A percentile compares a stretch with the other conserved stretches of the same genome.
Evolutionary conservation across 345 rosid genomes (phyloP).

Genomic region (Rubroshorea leprosula): DNA sequence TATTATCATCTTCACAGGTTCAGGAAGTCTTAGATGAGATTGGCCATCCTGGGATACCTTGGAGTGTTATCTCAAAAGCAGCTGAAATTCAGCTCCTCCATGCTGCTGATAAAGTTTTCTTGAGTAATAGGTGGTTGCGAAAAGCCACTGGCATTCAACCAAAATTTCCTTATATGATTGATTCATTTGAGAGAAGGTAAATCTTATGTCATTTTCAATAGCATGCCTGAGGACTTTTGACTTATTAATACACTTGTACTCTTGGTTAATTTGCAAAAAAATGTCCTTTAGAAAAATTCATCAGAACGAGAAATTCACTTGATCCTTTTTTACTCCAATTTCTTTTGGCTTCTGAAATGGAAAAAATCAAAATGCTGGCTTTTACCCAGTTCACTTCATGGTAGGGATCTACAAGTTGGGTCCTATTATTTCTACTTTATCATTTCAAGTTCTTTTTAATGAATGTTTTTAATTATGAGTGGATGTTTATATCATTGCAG

Average conservation of each 20-base stretch:
- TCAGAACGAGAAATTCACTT: too few relatives aligned
- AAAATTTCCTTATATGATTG: slow-evolving; percentile 79
- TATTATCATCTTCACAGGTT: slow-evolving; percentile 41
- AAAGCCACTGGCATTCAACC: slow-evolving; percentile 95
- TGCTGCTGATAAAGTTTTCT: slow-evolving; percentile 69
- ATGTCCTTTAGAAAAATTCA: too few relatives aligned
- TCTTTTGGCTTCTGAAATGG: too few relatives aligned
- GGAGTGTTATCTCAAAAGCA: slow-evolving; percentile 89
- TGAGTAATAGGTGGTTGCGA: slow-evolving; percentile 91
- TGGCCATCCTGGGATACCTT: slow-evolving; percentile 75
- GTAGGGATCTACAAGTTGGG: too few relatives aligned
- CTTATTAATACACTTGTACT: neutral
- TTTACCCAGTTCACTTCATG: too few relatives aligned
- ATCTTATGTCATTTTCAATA: slow-evolving; percentile 1
- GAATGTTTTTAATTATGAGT: slow-evolving; percentile 13
- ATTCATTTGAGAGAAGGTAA: slow-evolving; percentile 92
- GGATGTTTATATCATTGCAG: slow-evolving; percentile 44
- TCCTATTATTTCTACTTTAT: too few relatives aligned
- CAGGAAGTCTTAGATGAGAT: slow-evolving; percentile 91
- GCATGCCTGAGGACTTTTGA: too few relatives aligned
- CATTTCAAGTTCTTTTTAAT: too few relatives aligned
- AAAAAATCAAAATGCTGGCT: too few relatives aligned
- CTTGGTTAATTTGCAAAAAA: neutral
- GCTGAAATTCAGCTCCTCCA: slow-evolving; percentile 84
- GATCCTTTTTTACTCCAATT: too few relatives aligned